These are phyloP conservation scores for Xylaria bambusicola DNA, from an alignment of 495 filamentous ascomycete species.

Conservation along the genomic window DNA sequence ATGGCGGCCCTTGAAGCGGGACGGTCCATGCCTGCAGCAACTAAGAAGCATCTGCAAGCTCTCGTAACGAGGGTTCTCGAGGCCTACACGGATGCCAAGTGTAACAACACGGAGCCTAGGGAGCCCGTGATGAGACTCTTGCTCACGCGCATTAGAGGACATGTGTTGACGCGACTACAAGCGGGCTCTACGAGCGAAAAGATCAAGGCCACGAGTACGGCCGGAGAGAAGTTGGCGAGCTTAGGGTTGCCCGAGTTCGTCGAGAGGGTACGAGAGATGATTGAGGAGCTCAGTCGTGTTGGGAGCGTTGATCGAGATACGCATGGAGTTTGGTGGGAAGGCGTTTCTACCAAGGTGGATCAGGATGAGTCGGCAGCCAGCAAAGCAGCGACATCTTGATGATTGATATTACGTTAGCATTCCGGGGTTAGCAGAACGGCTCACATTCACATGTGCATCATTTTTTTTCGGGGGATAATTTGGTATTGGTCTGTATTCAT, in stretches of 20 bases:
- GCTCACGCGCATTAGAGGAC: constrained; percentile 69
- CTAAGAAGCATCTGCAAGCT: constrained; percentile 56
- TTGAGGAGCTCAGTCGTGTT: constrained; percentile 75
- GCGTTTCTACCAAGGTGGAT: constrained; percentile 53
- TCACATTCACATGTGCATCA: constrained; percentile 16
- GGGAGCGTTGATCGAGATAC: constrained; percentile 76
- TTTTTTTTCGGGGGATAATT: constrained; percentile 7
- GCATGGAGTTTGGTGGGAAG: constrained; percentile 81
- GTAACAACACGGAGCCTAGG: constrained; percentile 51
- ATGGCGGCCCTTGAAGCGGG: constrained; percentile 77
- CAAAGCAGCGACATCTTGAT: constrained; percentile 14
- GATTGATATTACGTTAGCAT: constrained; percentile 4
- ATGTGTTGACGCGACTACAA: constrained; percentile 74
- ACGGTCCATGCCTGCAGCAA: constrained; percentile 73
- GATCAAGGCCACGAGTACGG: constrained; percentile 76
- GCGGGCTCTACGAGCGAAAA: constrained; percentile 78
- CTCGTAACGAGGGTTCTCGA: constrained; percentile 54
- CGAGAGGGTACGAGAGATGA: constrained; percentile 75
- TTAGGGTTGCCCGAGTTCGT: constrained; percentile 89
- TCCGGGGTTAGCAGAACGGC: constrained; percentile 1
- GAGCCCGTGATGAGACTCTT: constrained; percentile 84
- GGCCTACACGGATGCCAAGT: constrained; percentile 39
- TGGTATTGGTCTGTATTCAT: constrained; percentile 23
- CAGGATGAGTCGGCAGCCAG: constrained; percentile 32
- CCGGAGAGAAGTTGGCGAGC: constrained; percentile 77